Base-by-base conservation (phyloP, 805 yeast species). In the Starmerella sp. region DNA sequence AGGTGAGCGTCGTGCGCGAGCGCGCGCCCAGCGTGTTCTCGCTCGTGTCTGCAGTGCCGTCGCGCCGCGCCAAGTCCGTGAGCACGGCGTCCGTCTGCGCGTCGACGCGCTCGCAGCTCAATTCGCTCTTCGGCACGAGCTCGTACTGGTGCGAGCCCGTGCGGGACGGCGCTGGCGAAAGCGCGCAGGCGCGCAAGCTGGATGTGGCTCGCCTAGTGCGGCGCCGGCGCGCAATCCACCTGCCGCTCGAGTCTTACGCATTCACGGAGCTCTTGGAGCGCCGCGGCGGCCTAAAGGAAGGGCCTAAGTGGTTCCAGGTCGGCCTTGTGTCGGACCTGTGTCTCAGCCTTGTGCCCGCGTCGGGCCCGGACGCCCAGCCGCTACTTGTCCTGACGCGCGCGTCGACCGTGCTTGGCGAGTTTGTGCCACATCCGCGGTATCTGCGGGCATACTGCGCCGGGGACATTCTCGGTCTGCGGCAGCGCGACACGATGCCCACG, bases 301-400 rank as follows among this genome's bases (percentile, higher is more conserved):
- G 38, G 44, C 17, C 30, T 1, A 32, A 10, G 29, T 60, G 62
- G 62, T 37, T 29, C 11, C 61, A 57, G 44, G 36, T 55, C 1
- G 61, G 57, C 8, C 51, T 60, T 9, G 43, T 15, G 4, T 60
- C 62, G 5, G 57, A 49, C 14, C 37, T 60, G 7, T 39, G 39
- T 22, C 39, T 60, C 31, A 54, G 54, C 31, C 35, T 60, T 1
- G 36, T 60, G 5, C 54, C 60, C 3, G 17, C 22, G 4, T 51
- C 51, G 29, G 34, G 45, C 29, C 28, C 41, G 29, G 31, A 15
- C 2, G 37, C 32, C 13, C 15, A 49, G 41, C 57, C 61, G 9
- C 28, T 43, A 2, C 38, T 58, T 2, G n/a, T 30, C 8, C 45
- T 60, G 8, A 42, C 48, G 13, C 56, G 53, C 31, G 55, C 53